A percentile compares a stretch with the other conserved stretches of the same genome.
Conservation (phyloP, 2,329 filamentous ascomycete genomes). For the Neonectria ditissima region DNA sequence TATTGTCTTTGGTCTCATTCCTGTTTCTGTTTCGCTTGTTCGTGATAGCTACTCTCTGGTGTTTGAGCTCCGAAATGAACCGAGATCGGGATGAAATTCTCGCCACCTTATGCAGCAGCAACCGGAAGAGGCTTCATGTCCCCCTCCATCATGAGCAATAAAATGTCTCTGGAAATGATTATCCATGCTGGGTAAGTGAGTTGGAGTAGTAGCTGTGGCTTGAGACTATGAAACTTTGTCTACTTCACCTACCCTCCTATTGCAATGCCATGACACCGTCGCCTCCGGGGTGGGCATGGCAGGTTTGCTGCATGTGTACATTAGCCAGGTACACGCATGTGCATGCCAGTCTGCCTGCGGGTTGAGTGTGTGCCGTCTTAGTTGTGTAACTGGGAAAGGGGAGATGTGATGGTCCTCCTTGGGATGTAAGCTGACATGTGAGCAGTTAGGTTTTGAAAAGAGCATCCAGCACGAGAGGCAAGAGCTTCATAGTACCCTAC, state of each 20-base stretch:
- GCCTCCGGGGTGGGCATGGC: neutral
- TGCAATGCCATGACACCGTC: neutral
- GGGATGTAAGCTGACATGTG: neutral
- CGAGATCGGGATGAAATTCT: slow-evolving; percentile 13
- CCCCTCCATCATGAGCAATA: neutral
- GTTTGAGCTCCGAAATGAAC: slow-evolving; percentile 12
- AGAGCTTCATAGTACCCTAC: neutral
- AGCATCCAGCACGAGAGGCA: neutral
- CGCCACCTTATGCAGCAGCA: neutral
- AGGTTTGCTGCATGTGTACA: neutral
- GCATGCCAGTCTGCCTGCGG: neutral
- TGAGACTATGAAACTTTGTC: neutral
- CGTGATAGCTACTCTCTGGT: slow-evolving; percentile 22
- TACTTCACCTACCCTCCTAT: neutral
- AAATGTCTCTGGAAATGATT: neutral
- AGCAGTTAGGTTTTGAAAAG: neutral
- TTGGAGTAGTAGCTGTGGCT: neutral
- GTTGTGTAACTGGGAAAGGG: slow-evolving; percentile 14
- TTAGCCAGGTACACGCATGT: slow-evolving; percentile 14
- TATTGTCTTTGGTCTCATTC: slow-evolving; percentile 15
- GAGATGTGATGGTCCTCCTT: neutral
- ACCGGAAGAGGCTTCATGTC: neutral
- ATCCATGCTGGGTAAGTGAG: neutral
- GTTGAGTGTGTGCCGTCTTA: slow-evolving; percentile 3
- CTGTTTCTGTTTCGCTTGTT: slow-evolving; percentile 10